A percentile compares a stretch with the other conserved stretches of the same genome.
These are phyloP conservation scores for Aspergillus sp. DNA, from an alignment of 2,329 filamentous ascomycete genomes.

Conservation along the genomic window DNA sequence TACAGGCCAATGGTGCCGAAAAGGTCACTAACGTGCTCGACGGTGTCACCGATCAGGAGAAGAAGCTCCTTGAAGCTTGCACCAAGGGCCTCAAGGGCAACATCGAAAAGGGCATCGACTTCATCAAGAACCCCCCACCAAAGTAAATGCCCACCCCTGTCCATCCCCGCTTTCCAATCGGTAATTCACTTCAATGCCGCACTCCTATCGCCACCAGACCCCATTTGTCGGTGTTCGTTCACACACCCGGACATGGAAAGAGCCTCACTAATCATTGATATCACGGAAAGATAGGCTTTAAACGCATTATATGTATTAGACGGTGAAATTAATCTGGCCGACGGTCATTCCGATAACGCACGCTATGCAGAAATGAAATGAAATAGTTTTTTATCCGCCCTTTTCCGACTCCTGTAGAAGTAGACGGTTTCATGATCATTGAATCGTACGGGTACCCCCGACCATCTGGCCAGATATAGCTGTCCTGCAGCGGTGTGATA, in stretches of 20 bases:
- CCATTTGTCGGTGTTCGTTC: constrained; percentile 10
- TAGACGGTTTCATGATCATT: constrained; percentile 4
- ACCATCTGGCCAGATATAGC: background rate
- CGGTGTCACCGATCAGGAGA: constrained; percentile 76
- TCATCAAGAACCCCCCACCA: constrained; percentile 79
- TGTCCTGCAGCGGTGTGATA: background rate
- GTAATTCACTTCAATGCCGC: constrained; percentile 11
- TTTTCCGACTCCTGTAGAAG: background rate
- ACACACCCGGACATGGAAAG: constrained; percentile 16
- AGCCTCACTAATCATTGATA: constrained; percentile 30
- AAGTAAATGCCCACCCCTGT: constrained; percentile 58
- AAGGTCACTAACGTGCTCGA: constrained; percentile 76
- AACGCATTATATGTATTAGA: constrained; percentile 18
- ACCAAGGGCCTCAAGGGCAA: constrained; percentile 80
- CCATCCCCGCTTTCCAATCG: constrained; percentile 16
- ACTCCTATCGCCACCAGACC: constrained; percentile 7
- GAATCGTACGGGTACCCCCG: background rate
- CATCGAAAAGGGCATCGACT: constrained; percentile 88
- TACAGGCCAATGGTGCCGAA: constrained; percentile 72
- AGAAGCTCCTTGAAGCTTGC: constrained; percentile 71
- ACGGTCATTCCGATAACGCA: constrained; percentile 11
- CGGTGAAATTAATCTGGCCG: constrained; percentile 17
- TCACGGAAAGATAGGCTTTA: constrained; percentile 41
- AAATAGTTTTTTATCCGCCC: background rate
- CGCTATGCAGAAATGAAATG: constrained; percentile 9